Conservation (phyloP, 345 rosid genomes). For the Dovyalis caffra region DNA sequence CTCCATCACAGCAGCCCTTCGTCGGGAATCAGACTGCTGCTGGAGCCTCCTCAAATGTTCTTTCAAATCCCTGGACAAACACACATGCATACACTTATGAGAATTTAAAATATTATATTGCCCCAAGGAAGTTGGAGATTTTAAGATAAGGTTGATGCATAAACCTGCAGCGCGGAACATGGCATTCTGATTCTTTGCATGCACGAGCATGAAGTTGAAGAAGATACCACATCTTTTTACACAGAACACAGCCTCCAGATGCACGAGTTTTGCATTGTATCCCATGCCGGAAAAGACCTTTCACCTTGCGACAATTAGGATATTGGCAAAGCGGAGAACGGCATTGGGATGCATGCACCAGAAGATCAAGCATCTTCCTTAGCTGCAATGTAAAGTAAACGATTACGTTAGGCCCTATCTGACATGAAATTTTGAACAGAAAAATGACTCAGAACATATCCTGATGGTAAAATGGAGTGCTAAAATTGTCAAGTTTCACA, state of each 20-base stretch:
- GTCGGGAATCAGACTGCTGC: constrained; percentile 94
- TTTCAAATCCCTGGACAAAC: constrained; percentile 73
- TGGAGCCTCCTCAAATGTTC: constrained; percentile 92
- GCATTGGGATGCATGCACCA: constrained; percentile 97
- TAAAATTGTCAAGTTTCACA: neutral
- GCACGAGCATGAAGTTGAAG: constrained; percentile 98
- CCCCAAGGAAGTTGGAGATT: constrained; percentile 14
- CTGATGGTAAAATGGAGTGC: neutral
- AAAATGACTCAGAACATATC: too few species aligned
- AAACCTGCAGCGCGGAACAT: constrained; percentile 97
- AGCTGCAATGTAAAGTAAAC: constrained; percentile 57
- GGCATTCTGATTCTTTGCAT: constrained; percentile 92
- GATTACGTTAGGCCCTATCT: too few species aligned
- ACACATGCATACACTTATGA: neutral
- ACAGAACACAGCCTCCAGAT: constrained; percentile 90
- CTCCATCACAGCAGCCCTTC: constrained; percentile 99
- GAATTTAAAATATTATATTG: constrained; percentile 7
- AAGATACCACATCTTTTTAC: constrained; percentile 99
- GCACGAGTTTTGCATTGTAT: constrained; percentile 84
- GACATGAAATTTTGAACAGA: too few species aligned
- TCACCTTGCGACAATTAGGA: constrained; percentile 96
- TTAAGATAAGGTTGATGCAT: constrained; percentile 8
- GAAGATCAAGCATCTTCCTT: constrained; percentile 96
- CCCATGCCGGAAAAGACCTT: constrained; percentile 95
- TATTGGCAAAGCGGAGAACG: constrained; percentile 81